Evolutionary conservation across 2,329 filamentous ascomycete species (phyloP), one percentile per base, ranked within the genome.

Genomic region (Diaporthe ampelina): DNA sequence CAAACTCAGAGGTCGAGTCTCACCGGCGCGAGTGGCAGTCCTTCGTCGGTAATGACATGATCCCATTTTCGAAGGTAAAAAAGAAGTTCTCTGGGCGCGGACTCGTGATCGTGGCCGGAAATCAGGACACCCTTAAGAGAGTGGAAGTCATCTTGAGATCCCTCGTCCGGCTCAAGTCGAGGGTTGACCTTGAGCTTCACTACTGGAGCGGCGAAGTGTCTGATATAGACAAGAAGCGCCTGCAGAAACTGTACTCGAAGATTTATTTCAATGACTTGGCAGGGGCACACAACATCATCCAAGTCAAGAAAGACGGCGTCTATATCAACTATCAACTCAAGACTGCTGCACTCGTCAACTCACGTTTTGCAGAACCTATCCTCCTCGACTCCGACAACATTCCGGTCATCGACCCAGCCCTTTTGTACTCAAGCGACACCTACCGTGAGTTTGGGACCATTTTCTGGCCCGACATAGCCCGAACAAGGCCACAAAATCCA

Each of bases 381-480:
- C 63, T 67, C 19, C 19, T 67, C 45, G 63, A 67, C 15, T 67
- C 63, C 0, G 63, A 67, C 29, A 67, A 52, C 19, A 52, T 67
- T 3, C 63, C 63, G 7, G 63, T 67, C 63, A 67, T 67, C 45
- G 63, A 67, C 13, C 63, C 63, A 19, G 8, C 63, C 15, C 63
- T 67, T 5, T 4, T 52, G 2, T 67, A 67, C 63, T 17, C 17
- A 8, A 26, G 29, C 4, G 11, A 37, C 13, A 67, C 45, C 1
- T 67, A 67, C 6, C 63, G 45, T 19, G 77, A 81, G 68, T 81
- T 78, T 73, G 81, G 81, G 70, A 80, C 79, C 17, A 69, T 83
- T 29, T 83, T 83, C 76, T 83, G 81, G 81, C 82, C 82, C 19
- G 82, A 84, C 70, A 82, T 82, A 71, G 78, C 81, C 26, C 81